Conservation (phyloP, 371 early-diverging fungal species). For the Syncephalis fuscata region DNA sequence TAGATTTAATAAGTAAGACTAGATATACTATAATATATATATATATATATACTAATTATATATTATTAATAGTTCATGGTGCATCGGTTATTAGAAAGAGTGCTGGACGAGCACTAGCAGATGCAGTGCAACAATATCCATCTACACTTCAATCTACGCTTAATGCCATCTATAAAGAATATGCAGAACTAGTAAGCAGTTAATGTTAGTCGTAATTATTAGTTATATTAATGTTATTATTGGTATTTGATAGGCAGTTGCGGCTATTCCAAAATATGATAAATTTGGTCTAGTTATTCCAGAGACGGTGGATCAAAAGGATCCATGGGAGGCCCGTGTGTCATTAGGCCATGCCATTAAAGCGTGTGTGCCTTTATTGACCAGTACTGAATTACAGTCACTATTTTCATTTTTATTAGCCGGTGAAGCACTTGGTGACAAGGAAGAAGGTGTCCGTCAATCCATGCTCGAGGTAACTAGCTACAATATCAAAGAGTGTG, state of each 20-base stretch:
- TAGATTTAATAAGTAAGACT: conserved; percentile 15
- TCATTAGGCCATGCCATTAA: conserved; percentile 65
- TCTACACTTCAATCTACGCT: conserved; percentile 26
- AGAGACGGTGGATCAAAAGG: conserved; percentile 59
- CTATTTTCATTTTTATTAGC: conserved; percentile 68
- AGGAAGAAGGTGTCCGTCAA: conserved; percentile 56
- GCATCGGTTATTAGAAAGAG: conserved; percentile 44
- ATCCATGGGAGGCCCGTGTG: conserved; percentile 66
- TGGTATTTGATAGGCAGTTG: conserved; percentile 29
- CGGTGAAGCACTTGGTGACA: conserved; percentile 75
- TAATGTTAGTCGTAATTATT: background rate
- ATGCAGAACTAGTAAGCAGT: conserved; percentile 19
- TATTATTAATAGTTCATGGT: conserved; percentile 19
- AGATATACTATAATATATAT: no score
- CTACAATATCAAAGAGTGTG: conserved; percentile 16
- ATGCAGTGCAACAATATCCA: conserved; percentile 31
- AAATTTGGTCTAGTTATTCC: conserved; percentile 79
- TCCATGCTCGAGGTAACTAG: conserved; percentile 60
- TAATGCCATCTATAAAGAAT: conserved; percentile 26
- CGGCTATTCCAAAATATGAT: conserved; percentile 78
- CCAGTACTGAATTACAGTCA: conserved; percentile 21
- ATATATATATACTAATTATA: no score
- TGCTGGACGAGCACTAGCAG: conserved; percentile 54
- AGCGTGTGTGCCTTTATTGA: conserved; percentile 46
- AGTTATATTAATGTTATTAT: conserved; percentile 1